These are phyloP conservation scores for Posidonia australis DNA, from an alignment of 106 monocot genomes.

Conservation along the genomic window DNA sequence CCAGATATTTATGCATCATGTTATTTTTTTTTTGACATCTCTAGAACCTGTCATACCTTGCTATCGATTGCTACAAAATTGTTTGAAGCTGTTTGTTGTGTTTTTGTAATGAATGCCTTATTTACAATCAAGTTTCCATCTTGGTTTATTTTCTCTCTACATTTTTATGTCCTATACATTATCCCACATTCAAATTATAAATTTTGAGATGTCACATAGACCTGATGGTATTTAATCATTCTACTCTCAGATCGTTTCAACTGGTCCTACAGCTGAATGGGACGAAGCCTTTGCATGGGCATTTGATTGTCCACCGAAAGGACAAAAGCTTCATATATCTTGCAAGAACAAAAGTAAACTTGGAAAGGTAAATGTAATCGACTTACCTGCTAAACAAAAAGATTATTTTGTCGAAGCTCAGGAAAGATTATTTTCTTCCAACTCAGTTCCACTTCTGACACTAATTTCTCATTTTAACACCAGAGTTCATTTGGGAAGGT, in stretches of 20 bases:
- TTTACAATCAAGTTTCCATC: too few relatives aligned
- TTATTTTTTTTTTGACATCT: too few relatives aligned
- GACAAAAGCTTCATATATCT: conserved; percentile 98
- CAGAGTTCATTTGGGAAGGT: conserved; percentile 98
- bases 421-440: too few relatives aligned
- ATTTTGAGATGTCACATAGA: background rate
- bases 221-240: background rate
- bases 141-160: background rate
- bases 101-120: too few relatives aligned
- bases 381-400: too few relatives aligned
- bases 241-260: conserved; percentile 64
- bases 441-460: background rate
- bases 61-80: too few relatives aligned
- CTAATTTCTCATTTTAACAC: background rate
- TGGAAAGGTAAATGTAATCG: conserved; percentile 61
- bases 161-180: background rate
- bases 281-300: conserved; percentile 98
- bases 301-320: conserved; percentile 91
- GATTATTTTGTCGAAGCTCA: too few relatives aligned
- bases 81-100: too few relatives aligned
- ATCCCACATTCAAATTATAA: too few relatives aligned
- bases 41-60: too few relatives aligned
- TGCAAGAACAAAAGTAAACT: conserved; percentile 99
- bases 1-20: too few relatives aligned
- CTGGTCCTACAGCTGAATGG: conserved; percentile 93